phyloP scores from a whole-genome alignment of 2,329 filamentous ascomycete species.

The Aspergillus costaricaensis region DNA sequence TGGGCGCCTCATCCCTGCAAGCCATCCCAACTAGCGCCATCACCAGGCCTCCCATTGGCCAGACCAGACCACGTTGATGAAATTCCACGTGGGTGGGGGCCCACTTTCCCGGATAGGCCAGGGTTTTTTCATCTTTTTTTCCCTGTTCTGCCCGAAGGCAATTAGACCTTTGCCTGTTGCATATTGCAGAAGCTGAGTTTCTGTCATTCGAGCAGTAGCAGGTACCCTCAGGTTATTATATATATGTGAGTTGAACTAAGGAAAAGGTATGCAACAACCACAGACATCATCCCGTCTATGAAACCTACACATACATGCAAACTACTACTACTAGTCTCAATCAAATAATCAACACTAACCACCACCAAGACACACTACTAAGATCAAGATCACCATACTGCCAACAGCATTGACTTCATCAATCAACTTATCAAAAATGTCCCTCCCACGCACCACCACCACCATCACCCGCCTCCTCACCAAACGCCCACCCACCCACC shows the following conservation, averaged over 20 bases:
- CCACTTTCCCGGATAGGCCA: constrained; percentile 15
- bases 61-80: background rate
- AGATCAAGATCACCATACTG: background rate
- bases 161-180: background rate
- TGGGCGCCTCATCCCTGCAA: background rate
- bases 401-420: background rate
- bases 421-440: background rate
- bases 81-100: constrained; percentile 4
- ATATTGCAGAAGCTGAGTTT: background rate
- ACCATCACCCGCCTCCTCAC: constrained; percentile 9
- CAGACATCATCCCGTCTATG: too few relatives aligned
- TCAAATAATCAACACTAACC: background rate
- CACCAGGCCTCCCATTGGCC: background rate
- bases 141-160: background rate
- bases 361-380: background rate
- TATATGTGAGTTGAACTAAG: too few relatives aligned
- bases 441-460: constrained; percentile 10
- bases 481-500: constrained; percentile 8
- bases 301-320: too few relatives aligned
- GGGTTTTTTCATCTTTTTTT: constrained; percentile 11
- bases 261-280: too few relatives aligned
- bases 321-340: too few relatives aligned
- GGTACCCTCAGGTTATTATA: too few relatives aligned
- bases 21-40: background rate
- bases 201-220: too few relatives aligned